A percentile compares a stretch with the other conserved stretches of the same genome.
These are phyloP conservation scores for Chlorella ohadii DNA, from an alignment of 139 green algal genomes.

Conservation along the genomic window DNA sequence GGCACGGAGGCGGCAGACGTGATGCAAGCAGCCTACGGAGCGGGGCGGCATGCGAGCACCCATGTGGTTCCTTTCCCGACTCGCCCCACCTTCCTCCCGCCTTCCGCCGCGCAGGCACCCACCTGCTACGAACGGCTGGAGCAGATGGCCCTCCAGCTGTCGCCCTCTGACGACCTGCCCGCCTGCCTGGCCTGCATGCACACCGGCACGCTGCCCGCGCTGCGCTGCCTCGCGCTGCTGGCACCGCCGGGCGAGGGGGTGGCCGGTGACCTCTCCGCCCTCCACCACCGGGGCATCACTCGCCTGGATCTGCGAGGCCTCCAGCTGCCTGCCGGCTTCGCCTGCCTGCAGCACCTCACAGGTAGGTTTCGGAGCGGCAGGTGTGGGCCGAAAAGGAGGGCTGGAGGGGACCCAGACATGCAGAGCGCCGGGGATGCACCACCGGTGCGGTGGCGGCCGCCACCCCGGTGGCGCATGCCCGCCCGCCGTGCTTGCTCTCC, in stretches of 20 bases:
- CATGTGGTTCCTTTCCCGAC: not conserved
- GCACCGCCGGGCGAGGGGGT: not conserved
- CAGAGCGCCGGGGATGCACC: too few species aligned
- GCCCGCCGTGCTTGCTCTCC: too few species aligned
- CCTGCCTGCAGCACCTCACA: conserved; percentile 15
- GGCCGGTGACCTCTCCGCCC: not conserved
- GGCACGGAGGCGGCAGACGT: not conserved
- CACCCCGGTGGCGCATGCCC: too few species aligned
- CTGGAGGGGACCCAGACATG: too few species aligned
- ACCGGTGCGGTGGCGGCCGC: too few species aligned
- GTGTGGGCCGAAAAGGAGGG: too few species aligned
- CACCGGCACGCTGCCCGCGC: conserved; percentile 15
- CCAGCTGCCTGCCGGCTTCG: conserved; percentile 17
- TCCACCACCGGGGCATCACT: conserved; percentile 5
- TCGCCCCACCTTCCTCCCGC: not conserved
- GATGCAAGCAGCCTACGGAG: not conserved
- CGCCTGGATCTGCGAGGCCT: conserved; percentile 5
- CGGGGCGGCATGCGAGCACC: not conserved
- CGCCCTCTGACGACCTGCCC: not conserved
- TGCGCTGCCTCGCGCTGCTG: conserved; percentile 31
- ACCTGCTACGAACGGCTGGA: not conserved
- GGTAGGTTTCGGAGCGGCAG: not conserved
- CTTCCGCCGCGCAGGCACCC: not conserved
- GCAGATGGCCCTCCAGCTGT: conserved; percentile 7
- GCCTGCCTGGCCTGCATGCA: conserved; percentile 9